These are phyloP conservation scores for Nicotiana tomentosiformis DNA, from an alignment of 257 asterid genomes.

Conservation along the genomic window DNA sequence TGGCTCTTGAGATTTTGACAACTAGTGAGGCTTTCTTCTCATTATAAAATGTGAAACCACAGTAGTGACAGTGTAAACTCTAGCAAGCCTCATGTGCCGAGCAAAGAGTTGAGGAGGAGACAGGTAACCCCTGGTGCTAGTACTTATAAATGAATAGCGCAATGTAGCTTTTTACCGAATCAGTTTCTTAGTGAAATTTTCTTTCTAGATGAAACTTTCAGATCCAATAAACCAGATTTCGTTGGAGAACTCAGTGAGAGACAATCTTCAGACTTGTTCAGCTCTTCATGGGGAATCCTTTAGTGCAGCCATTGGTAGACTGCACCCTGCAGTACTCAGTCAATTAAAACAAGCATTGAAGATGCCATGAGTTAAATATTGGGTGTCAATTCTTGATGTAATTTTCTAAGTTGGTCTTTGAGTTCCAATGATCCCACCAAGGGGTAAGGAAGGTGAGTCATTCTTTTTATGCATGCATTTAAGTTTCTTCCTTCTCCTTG, in stretches of 20 bases:
- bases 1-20: constrained; percentile 8
- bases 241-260: constrained; percentile 74
- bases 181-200: not conserved
- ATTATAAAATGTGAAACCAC: constrained; percentile 20
- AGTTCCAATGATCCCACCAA: constrained; percentile 17
- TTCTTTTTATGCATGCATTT: not conserved
- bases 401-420: constrained; percentile 19
- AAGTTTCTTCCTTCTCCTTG: not conserved
- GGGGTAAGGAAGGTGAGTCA: constrained; percentile 16
- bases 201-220: constrained; percentile 61
- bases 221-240: constrained; percentile 81
- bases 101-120: constrained; percentile 86
- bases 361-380: constrained; percentile 49
- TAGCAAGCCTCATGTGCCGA: constrained; percentile 67
- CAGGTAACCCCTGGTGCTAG: constrained; percentile 46
- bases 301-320: constrained; percentile 64
- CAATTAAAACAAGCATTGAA: constrained; percentile 82
- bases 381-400: constrained; percentile 11
- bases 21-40: constrained; percentile 13
- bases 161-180: not conserved
- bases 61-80: constrained; percentile 64
- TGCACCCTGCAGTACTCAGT: constrained; percentile 77
- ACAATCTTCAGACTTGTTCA: constrained; percentile 86
- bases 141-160: not conserved
- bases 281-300: constrained; percentile 82